Base-by-base conservation (phyloP, 768 basidiomycete genomes). In the Fistulinella prunicolor region DNA sequence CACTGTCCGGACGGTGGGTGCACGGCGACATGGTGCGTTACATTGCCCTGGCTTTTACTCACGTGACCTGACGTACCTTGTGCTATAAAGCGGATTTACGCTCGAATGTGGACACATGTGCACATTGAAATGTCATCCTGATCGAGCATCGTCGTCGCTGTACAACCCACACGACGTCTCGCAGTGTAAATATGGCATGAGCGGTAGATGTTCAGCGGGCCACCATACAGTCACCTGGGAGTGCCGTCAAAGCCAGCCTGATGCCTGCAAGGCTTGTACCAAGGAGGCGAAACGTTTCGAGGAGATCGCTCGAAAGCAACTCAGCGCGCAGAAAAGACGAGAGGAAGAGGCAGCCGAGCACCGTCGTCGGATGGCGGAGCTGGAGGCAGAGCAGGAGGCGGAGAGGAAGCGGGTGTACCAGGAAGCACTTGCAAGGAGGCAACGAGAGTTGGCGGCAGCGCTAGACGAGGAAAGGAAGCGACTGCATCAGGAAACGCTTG, bases 1-100 rank as follows among this genome's bases (percentile, higher is more conserved):
- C 54, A 71, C 23, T 77, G 73, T 57, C 84, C 82, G 0, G 81
- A 82, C 34, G 85, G 85, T 7, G 85, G 85, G 2, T 86, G 85
- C 48, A 63, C 52, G 8, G 69, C 73, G 45, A 71, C 73, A 30
- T 87, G 85, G 85, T 85, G 64, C 37, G 73, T 61, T 12, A 23
- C 12, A 28, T n/a, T n/a, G n/a, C n/a, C n/a, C n/a, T n/a, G n/a
- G n/a, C n/a, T n/a, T n/a, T n/a, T n/a, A n/a, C n/a, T n/a, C n/a
- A n/a, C n/a, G n/a, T n/a, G 28, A 28, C 28, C 28, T 28, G 24
- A n/a, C n/a, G n/a, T 9, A 21, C 17, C 20, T 16, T 13, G 2
- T 28, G 21, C 1, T n/a, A n/a, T n/a, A n/a, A 30, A 53, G 58
- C 2, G 55, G 58, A 8, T 49, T 45, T n/a, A 37, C 4, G 6